A percentile compares a stretch with the other conserved stretches of the same genome.
Evolutionary conservation across 2,329 filamentous ascomycete genomes (phyloP).

Genomic region (Ceratocystis ficicola): DNA sequence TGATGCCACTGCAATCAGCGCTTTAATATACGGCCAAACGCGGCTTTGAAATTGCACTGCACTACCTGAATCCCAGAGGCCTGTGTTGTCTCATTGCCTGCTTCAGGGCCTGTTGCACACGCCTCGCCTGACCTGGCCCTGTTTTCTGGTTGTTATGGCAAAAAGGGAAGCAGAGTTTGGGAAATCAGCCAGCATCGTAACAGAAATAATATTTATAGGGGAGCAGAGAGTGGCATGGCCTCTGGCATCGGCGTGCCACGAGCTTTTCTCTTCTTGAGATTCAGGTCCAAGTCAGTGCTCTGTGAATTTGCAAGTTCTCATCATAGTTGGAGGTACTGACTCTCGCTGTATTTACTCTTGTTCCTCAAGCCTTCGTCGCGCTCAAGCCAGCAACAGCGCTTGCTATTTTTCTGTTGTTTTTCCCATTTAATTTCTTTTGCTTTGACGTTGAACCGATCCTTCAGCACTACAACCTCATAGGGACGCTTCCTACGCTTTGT

Average conservation of each 20-base stretch:
- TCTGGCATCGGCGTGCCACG: not conserved
- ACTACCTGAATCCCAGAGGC: not conserved
- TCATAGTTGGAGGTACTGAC: not conserved
- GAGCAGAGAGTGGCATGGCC: not conserved
- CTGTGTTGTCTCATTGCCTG: not conserved
- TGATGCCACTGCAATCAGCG: constrained; percentile 2
- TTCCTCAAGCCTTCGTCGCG: not conserved
- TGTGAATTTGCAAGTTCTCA: not conserved
- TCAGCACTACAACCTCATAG: not conserved
- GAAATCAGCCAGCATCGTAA: not conserved
- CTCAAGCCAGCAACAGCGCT: not conserved
- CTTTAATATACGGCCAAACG: not conserved
- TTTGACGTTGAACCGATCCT: constrained; percentile 1
- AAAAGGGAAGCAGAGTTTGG: not conserved
- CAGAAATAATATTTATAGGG: not conserved
- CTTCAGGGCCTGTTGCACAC: not conserved
- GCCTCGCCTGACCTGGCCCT: no score
- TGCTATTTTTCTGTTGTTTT: not conserved
- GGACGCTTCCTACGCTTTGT: not conserved
- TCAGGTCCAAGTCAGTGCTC: not conserved
- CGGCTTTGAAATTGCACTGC: not conserved
- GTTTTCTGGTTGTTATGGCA: not conserved
- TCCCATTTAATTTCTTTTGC: constrained; percentile 1
- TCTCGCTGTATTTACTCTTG: not conserved
- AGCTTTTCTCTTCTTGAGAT: not conserved